phyloP scores from a whole-genome alignment of 2,329 filamentous ascomycete genomes.

The Aspergillus sojae region DNA sequence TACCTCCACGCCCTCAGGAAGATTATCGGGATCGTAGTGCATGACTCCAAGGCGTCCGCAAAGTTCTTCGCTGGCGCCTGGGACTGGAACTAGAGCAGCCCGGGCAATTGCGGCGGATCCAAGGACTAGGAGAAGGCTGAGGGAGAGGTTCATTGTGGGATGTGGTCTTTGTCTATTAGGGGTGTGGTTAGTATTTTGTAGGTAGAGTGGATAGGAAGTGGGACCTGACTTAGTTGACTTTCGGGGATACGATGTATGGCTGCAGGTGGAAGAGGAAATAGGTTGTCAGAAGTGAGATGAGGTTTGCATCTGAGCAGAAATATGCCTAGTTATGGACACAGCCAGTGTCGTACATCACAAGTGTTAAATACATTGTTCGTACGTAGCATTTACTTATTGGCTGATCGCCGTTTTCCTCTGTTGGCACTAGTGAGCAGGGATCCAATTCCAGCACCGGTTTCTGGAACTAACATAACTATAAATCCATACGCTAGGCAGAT shows the following conservation, averaged over 20 bases:
- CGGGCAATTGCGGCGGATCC: neutral
- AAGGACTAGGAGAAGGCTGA: neutral
- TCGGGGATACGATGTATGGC: neutral
- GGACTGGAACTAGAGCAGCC: neutral
- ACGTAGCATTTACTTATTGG: neutral
- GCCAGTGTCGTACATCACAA: rapidly evolving
- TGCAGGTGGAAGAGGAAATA: neutral
- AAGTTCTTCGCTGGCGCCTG: neutral
- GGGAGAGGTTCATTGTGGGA: neutral
- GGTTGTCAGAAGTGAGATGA: neutral
- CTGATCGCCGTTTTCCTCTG: too few relatives aligned
- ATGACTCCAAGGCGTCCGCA: neutral
- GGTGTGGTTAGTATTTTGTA: neutral
- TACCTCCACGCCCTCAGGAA: neutral
- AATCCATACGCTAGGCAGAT: neutral
- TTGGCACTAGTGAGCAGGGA: too few relatives aligned
- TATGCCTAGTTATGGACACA: neutral
- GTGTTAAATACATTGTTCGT: neutral
- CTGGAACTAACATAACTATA: neutral
- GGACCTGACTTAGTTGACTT: neutral
- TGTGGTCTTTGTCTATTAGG: neutral
- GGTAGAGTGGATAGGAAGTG: rapidly evolving
- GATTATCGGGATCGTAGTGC: neutral
- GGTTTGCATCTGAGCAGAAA: neutral
- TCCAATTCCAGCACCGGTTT: neutral